Percentiles rank a stretch among this genome's conserved stretches.
phyloP scores from a whole-genome alignment of 305 asterid genomes.

The Fraxinus greggii region DNA sequence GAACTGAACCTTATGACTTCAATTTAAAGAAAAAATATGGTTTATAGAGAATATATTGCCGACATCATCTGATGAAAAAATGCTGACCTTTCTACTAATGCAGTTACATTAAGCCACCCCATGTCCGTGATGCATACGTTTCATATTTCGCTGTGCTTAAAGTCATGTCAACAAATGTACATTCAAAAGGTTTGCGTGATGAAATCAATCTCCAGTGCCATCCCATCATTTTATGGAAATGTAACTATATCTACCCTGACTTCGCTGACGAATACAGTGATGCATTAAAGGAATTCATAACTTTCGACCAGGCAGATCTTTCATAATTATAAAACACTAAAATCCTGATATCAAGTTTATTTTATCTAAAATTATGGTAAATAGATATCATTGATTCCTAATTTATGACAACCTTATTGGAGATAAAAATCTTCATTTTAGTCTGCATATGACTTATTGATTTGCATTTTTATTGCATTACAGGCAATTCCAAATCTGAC shows the following conservation, averaged over 20 bases:
- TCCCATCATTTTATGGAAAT: slow-evolving; percentile 10
- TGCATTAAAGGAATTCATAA: slow-evolving; percentile 2
- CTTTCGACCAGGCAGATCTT: background rate
- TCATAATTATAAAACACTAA: slow-evolving; percentile 7
- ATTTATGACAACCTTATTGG: slow-evolving; percentile 1
- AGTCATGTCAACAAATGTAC: slow-evolving; percentile 16
- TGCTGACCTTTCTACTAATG: background rate
- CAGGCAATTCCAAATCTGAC: background rate
- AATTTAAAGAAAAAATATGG: background rate
- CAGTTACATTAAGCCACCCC: background rate
- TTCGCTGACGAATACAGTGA: background rate
- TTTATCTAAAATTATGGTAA: slow-evolving; percentile 16
- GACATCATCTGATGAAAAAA: background rate
- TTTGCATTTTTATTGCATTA: background rate
- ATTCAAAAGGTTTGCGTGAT: background rate
- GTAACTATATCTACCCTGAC: slow-evolving; percentile 8
- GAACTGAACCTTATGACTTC: background rate
- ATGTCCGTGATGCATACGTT: background rate
- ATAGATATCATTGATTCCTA: background rate
- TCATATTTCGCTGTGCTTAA: slow-evolving; percentile 1
- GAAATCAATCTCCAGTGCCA: background rate
- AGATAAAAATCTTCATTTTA: slow-evolving; percentile 14
- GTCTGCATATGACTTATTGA: background rate
- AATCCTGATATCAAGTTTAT: slow-evolving; percentile 15
- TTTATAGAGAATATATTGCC: background rate